A percentile compares a stretch with the other conserved stretches of the same genome.
Conservation (phyloP, 495 filamentous ascomycete species). For the Xylaria telfairii region DNA sequence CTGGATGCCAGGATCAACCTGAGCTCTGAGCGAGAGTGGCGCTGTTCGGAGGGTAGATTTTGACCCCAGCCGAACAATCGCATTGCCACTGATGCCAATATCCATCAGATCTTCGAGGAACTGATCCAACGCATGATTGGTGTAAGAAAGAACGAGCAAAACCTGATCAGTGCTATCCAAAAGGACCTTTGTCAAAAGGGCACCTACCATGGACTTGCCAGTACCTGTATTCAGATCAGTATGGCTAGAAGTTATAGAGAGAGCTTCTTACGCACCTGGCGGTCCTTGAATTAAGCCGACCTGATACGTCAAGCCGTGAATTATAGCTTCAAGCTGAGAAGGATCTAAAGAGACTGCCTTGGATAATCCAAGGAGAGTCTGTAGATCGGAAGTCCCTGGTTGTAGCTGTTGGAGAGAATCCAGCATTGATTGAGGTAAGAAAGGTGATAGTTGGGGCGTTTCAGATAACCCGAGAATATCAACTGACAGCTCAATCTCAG, state of each 20-base stretch:
- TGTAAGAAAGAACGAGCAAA: slow-evolving; percentile 67
- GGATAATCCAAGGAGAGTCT: slow-evolving; percentile 20
- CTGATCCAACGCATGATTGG: slow-evolving; percentile 80
- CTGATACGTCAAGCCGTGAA: slow-evolving; percentile 57
- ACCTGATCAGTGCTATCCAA: slow-evolving; percentile 56
- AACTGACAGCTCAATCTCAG: slow-evolving; percentile 42
- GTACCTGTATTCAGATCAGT: slow-evolving; percentile 60
- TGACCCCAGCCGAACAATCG: slow-evolving; percentile 71
- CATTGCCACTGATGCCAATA: slow-evolving; percentile 59
- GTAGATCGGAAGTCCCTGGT: slow-evolving; percentile 22
- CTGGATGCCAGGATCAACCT: slow-evolving; percentile 30
- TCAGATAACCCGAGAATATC: slow-evolving; percentile 33
- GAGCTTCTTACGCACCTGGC: slow-evolving; percentile 59
- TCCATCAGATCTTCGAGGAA: slow-evolving; percentile 72
- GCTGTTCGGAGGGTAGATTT: slow-evolving; percentile 62
- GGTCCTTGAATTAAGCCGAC: slow-evolving; percentile 78
- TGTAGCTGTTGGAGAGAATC: slow-evolving; percentile 4
- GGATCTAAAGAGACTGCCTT: slow-evolving; percentile 55
- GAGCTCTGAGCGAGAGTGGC: slow-evolving; percentile 54
- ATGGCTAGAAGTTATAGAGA: neutral
- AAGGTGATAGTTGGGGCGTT: slow-evolving; percentile 22
- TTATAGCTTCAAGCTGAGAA: slow-evolving; percentile 64
- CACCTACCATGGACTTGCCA: slow-evolving; percentile 81
- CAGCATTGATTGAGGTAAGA: slow-evolving; percentile 11
- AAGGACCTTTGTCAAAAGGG: slow-evolving; percentile 66